Evolutionary conservation across 176 grass and related monocot genomes (phyloP).

Genomic region (Lolium perenne): DNA sequence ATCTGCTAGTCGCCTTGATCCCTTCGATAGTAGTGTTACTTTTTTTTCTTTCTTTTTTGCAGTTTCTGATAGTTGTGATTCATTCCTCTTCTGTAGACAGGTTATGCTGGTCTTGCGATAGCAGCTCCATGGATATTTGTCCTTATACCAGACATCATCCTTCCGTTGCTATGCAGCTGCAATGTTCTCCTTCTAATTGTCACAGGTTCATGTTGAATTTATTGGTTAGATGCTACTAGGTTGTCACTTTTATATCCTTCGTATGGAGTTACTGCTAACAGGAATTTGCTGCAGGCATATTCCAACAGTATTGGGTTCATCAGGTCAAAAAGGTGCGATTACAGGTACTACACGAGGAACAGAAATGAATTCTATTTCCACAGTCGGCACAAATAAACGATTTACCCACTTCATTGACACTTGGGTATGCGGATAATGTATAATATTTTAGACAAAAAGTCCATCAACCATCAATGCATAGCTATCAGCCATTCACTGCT

Average conservation of each 20-base stretch:
- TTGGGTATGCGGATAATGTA: neutral
- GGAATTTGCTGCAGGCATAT: slow-evolving; percentile 58
- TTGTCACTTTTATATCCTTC: neutral
- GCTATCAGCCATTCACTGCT: neutral
- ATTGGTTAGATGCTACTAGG: neutral
- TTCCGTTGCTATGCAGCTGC: slow-evolving; percentile 68
- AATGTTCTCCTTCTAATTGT: slow-evolving; percentile 68
- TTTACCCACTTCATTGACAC: neutral
- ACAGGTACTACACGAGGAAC: slow-evolving; percentile 50
- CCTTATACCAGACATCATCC: slow-evolving; percentile 57
- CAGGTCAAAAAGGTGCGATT: slow-evolving; percentile 75
- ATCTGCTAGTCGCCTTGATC: neutral
- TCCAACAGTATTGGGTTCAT: slow-evolving; percentile 77
- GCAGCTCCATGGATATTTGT: slow-evolving; percentile 78
- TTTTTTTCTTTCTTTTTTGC: neutral
- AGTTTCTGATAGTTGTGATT: slow-evolving; percentile 9
- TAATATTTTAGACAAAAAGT: neutral
- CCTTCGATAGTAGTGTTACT: neutral
- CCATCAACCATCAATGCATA: neutral
- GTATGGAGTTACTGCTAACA: slow-evolving; percentile 24
- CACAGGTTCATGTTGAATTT: slow-evolving; percentile 53
- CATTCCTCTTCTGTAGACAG: slow-evolving; percentile 60
- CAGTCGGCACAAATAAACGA: neutral
- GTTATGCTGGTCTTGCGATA: slow-evolving; percentile 63
- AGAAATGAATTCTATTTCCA: slow-evolving; percentile 1